Conservation (phyloP, 371 early-diverging fungal species). For the Mycotypha africana region DNA sequence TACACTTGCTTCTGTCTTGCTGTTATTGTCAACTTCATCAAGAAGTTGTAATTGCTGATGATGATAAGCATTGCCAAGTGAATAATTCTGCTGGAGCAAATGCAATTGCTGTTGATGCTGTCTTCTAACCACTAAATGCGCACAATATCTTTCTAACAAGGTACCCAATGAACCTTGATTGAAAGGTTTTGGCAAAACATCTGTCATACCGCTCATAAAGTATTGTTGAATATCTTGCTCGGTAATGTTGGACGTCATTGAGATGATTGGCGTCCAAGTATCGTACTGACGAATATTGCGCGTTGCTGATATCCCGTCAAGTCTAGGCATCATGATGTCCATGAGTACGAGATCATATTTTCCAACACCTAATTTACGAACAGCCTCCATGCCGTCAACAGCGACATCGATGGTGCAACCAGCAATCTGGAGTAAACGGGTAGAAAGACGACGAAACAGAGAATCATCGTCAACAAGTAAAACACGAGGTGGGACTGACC, state of each 20-base stretch:
- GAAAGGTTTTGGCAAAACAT: slow-evolving; percentile 76
- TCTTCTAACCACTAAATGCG: slow-evolving; percentile 41
- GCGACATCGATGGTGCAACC: slow-evolving; percentile 74
- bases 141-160: slow-evolving; percentile 62
- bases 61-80: slow-evolving; percentile 5
- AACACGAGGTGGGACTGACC: slow-evolving; percentile 65
- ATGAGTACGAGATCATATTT: slow-evolving; percentile 75
- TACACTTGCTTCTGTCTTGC: slow-evolving; percentile 4
- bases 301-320: slow-evolving; percentile 74
- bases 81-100: slow-evolving; percentile 17
- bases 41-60: slow-evolving; percentile 12
- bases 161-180: slow-evolving; percentile 43
- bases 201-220: slow-evolving; percentile 72
- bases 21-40: slow-evolving; percentile 9
- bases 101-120: slow-evolving; percentile 18
- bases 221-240: slow-evolving; percentile 63
- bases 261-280: slow-evolving; percentile 69
- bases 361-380: slow-evolving; percentile 51
- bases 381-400: slow-evolving; percentile 69
- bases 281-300: slow-evolving; percentile 70
- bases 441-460: slow-evolving; percentile 55
- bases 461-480: slow-evolving; percentile 75
- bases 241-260: slow-evolving; percentile 70
- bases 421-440: slow-evolving; percentile 62
- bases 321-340: slow-evolving; percentile 75